phyloP scores from a whole-genome alignment of 768 basidiomycete genomes.

The Podaxis rugospora region DNA sequence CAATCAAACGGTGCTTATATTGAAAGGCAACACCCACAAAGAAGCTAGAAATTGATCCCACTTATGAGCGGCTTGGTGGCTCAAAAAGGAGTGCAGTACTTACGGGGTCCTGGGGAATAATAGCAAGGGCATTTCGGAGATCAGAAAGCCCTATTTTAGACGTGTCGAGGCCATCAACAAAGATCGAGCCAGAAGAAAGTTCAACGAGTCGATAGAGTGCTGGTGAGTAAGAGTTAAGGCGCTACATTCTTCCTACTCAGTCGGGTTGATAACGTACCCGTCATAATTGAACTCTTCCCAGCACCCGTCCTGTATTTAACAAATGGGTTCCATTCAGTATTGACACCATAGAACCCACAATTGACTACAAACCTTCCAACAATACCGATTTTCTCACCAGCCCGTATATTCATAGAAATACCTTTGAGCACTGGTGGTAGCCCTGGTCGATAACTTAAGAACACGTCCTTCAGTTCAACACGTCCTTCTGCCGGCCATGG shows the following conservation, averaged over 20 bases:
- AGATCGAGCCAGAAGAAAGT: conserved; percentile 65
- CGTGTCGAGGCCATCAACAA: conserved; percentile 81
- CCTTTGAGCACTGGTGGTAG: conserved; percentile 88
- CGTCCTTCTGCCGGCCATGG: conserved; percentile 75
- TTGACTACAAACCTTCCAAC: conserved; percentile 49
- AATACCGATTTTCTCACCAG: conserved; percentile 90
- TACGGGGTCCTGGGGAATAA: conserved; percentile 83
- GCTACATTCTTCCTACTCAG: not conserved
- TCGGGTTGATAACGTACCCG: conserved; percentile 33
- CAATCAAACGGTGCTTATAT: not conserved
- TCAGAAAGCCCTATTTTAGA: conserved; percentile 75
- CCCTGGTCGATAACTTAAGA: conserved; percentile 81
- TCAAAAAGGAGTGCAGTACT: conserved; percentile 23
- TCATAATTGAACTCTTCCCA: conserved; percentile 89
- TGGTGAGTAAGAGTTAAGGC: conserved; percentile 13
- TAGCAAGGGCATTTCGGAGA: conserved; percentile 62
- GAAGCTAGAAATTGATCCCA: conserved; percentile 28
- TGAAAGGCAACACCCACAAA: conserved; percentile 33
- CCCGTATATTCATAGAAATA: conserved; percentile 61
- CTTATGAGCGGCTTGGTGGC: conserved; percentile 6
- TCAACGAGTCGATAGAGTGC: conserved; percentile 86
- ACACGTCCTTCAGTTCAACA: conserved; percentile 71
- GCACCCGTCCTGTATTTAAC: conserved; percentile 61
- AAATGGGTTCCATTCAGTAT: not conserved
- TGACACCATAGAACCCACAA: not conserved